These are phyloP conservation scores for Schizophyllum amplum DNA, from an alignment of 1,284 basidiomycete genomes.

Conservation along the genomic window DNA sequence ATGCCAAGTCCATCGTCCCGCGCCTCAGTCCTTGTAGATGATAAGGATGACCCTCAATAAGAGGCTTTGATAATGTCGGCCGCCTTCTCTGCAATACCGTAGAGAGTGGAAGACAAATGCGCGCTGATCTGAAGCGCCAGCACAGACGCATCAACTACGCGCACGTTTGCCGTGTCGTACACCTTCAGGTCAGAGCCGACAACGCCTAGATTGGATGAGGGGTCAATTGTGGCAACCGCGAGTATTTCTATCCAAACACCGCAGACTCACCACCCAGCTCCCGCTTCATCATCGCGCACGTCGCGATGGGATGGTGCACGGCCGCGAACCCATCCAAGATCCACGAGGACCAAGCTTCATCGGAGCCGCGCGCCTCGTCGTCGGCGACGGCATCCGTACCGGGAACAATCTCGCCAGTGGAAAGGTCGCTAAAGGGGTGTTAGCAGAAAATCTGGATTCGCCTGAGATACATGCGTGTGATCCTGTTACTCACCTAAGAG, in stretches of 20 bases:
- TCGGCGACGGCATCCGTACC: constrained; percentile 32
- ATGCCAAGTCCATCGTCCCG: too few species aligned
- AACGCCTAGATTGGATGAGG: constrained; percentile 24
- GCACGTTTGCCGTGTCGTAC: constrained; percentile 44
- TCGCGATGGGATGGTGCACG: constrained; percentile 53
- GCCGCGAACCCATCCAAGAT: constrained; percentile 31
- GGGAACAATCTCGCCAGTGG: constrained; percentile 32
- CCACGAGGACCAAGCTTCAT: constrained; percentile 37
- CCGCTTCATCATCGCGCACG: constrained; percentile 52
- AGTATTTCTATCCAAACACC: too few species aligned
- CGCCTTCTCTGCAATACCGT: constrained; percentile 42
- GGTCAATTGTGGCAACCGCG: constrained; percentile 16
- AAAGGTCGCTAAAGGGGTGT: constrained; percentile 18
- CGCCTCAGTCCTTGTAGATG: too few species aligned
- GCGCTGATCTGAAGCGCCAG: constrained; percentile 37
- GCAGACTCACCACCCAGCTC: constrained; percentile 45
- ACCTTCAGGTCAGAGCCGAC: constrained; percentile 33
- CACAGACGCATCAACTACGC: constrained; percentile 42
- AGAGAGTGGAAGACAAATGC: constrained; percentile 33
- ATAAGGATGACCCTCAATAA: constrained; percentile 7
- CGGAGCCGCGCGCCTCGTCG: constrained; percentile 31
- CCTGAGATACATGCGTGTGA: not conserved
- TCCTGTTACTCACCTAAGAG: constrained; percentile 25
- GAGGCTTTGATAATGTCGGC: constrained; percentile 38
- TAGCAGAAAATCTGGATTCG: not conserved